Percentiles rank a stretch among this genome's conserved stretches.
phyloP scores from a whole-genome alignment of 192 early-diverging fungal species.

The Chytriomyces sp. region DNA sequence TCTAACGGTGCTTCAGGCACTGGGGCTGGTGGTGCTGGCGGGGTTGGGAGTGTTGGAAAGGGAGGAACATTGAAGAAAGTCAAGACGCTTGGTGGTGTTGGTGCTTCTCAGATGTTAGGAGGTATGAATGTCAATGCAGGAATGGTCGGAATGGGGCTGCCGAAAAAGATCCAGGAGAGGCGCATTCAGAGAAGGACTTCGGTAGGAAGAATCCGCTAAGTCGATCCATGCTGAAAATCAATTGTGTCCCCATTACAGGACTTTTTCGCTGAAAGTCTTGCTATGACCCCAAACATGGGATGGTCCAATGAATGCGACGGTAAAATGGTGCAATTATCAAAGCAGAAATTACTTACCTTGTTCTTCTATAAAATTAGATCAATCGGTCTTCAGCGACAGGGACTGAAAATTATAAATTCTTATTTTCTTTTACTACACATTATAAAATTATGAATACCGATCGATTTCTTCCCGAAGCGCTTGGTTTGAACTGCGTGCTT shows the following conservation, averaged over 20 bases:
- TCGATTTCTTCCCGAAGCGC: not conserved
- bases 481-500: not conserved
- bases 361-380: not conserved
- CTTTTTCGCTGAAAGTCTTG: conserved; percentile 48
- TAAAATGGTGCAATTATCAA: too few relatives aligned
- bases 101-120: conserved; percentile 1
- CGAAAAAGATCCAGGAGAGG: conserved; percentile 29
- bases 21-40: not conserved
- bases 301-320: conserved; percentile 21
- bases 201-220: conserved; percentile 8
- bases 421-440: not conserved
- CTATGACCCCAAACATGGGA: conserved; percentile 23
- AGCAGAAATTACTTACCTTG: too few relatives aligned
- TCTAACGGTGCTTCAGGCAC: not conserved
- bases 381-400: not conserved
- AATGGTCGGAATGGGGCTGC: conserved; percentile 39
- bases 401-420: not conserved
- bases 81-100: not conserved
- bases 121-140: conserved; percentile 8
- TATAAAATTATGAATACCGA: not conserved
- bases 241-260: conserved; percentile 28
- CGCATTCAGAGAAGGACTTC: conserved; percentile 37
- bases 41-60: not conserved
- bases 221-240: not conserved
- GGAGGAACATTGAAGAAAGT: not conserved